Percentiles rank a stretch among this genome's conserved stretches.
Evolutionary conservation across 176 grass and related monocot genomes (phyloP).

Genomic region (Lolium rigidum): DNA sequence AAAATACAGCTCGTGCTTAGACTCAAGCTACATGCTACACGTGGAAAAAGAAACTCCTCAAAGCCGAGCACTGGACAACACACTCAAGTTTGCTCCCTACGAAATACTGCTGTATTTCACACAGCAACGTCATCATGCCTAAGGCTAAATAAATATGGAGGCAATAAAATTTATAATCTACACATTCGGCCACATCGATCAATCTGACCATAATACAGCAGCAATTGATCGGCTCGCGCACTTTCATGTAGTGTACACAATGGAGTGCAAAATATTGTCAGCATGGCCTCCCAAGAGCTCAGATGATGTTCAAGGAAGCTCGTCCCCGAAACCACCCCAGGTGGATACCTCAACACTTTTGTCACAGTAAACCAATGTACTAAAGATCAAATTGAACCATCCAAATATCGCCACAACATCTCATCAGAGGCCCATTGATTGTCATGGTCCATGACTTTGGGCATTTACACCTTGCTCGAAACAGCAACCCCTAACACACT

Average conservation of each 20-base stretch:
- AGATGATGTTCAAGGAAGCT: constrained; percentile 49
- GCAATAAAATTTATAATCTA: constrained; percentile 64
- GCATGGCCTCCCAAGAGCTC: constrained; percentile 45
- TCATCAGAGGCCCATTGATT: constrained; percentile 33
- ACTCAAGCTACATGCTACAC: constrained; percentile 54
- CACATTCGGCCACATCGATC: constrained; percentile 50
- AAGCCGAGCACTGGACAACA: constrained; percentile 20
- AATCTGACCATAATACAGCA: constrained; percentile 48
- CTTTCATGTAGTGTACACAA: constrained; percentile 60
- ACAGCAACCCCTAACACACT: constrained; percentile 12
- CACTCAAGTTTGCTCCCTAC: constrained; percentile 27
- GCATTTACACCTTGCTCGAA: constrained; percentile 44
- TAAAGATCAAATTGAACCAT: constrained; percentile 37
- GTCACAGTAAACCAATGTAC: constrained; percentile 42
- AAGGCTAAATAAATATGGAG: constrained; percentile 59
- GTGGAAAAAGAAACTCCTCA: constrained; percentile 30
- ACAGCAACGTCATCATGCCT: constrained; percentile 44
- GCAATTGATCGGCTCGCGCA: constrained; percentile 6
- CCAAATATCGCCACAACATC: constrained; percentile 36
- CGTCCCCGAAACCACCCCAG: neutral
- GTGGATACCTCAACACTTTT: constrained; percentile 26
- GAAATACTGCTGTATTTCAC: constrained; percentile 24
- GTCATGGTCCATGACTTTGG: constrained; percentile 11
- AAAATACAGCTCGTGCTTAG: constrained; percentile 41
- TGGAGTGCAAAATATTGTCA: constrained; percentile 56